Base-by-base conservation (phyloP, 192 early-diverging fungal species). In the Blastocladiella britannica region DNA sequence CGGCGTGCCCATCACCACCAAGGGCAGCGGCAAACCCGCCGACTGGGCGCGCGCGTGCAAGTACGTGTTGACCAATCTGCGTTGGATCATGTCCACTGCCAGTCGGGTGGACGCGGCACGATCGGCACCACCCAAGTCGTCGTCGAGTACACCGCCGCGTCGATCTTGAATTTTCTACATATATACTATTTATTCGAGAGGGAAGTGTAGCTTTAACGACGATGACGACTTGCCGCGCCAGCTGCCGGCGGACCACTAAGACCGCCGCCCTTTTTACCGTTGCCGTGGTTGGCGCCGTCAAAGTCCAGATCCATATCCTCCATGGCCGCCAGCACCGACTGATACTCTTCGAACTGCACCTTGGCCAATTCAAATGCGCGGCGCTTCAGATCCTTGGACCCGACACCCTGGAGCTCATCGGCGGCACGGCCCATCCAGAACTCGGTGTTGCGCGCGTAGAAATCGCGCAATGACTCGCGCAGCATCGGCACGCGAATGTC, bases 1-100 rank as follows among this genome's bases (percentile, higher is more conserved):
- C 5, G 82, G 87, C 28, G 66, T 76, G 3, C 86, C 85, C 3
- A 91, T 94, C 58, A 65, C 37, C 15, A 20, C 37, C 37, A 47
- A 9, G 37, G 2, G n/a, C 37, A 20, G 12, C 37, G 37, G 12
- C 37, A 20, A 20, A 47, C 37, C 15, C 37, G n/a, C n/a, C n/a
- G n/a, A n/a, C n/a, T 47, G 37, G 37, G 37, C n/a, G 37, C 37
- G 37, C 37, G 37, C 37, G 37, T 47, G 37, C 9, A 47, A 47
- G 37, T 47, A 20, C n/a, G 15, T 47, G 15, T 20, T 20, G 37
- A 20, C 37, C 15, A 20, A 47, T 47, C 15, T 47, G 9, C 37
- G 37, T 9, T 47, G 37, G 37, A 47, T 47, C 37, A 47, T 47
- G 37, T 9, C 37, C 15, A 20, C n/a, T 47, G 37, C n/a, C 15